Percentiles rank a stretch among this genome's conserved stretches.
Conservation (phyloP, 2,329 filamentous ascomycete genomes). For the Botryotinia globosa region DNA sequence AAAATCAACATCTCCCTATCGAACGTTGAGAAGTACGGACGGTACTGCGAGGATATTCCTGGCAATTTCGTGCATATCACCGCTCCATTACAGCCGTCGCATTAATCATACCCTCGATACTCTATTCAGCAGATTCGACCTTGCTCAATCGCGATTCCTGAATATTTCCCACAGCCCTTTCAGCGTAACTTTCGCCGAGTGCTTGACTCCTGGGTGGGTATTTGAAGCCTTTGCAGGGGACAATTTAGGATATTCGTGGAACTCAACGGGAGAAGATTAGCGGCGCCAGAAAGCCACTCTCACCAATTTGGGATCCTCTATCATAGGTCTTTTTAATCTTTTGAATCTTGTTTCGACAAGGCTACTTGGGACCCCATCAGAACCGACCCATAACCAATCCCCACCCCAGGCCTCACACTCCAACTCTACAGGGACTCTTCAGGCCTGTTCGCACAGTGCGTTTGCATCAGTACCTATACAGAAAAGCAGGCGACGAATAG, state of each 20-base stretch:
- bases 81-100: slow-evolving; percentile 19
- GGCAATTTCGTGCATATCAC: slow-evolving; percentile 21
- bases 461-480: slow-evolving; percentile 1
- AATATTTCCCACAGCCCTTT: background rate
- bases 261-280: background rate
- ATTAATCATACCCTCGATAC: slow-evolving; percentile 16
- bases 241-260: background rate
- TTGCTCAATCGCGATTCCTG: background rate
- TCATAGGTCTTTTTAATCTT: background rate
- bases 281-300: slow-evolving; percentile 2
- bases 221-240: background rate
- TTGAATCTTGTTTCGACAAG: background rate
- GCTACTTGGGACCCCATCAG: background rate
- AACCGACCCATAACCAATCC: background rate
- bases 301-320: background rate
- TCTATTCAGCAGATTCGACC: slow-evolving; percentile 15
- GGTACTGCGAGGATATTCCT: slow-evolving; percentile 21
- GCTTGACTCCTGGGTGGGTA: background rate
- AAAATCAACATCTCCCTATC: slow-evolving; percentile 12
- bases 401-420: background rate
- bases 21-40: slow-evolving; percentile 21
- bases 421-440: slow-evolving; percentile 8
- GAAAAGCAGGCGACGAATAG: background rate
- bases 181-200: slow-evolving; percentile 10
- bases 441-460: slow-evolving; percentile 3